Base-by-base conservation (phyloP, 1,284 basidiomycete species). In the Peniophora sp. region DNA sequence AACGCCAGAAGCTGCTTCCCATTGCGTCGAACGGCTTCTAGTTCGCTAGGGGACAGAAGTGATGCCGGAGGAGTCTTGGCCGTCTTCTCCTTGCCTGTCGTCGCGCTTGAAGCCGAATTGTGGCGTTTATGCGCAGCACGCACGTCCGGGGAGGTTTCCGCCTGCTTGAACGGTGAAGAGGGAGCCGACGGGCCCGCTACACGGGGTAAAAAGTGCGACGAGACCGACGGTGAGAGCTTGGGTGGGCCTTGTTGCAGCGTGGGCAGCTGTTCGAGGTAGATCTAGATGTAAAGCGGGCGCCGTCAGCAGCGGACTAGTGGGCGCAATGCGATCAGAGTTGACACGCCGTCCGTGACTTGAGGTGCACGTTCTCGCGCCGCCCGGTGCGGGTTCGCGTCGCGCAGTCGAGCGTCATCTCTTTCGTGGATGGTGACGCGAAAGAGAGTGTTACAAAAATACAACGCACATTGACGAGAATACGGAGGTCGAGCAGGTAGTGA, bases 401-500 rank as follows among this genome's bases (percentile, higher is more conserved):
- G 22, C 14, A 17, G 19, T 23, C 41, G 2, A 45, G 48, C n/a
- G 41, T 2, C 32, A 44, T 34, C 16, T 41, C 27, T 12, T 32
- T 12, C 27, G 27, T 22, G 47, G 16, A 20, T 17, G 38, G 19
- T n/a, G 38, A 20, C 38, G 38, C 38, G 38, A n/a, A 10, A 36
- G n/a, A 10, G 34, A 10, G 34, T 36, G n/a, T n/a, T 20, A 16
- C 19, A 41, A n/a, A 50, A 38, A 45, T 48, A 3, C 51, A 32
- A 65, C 78, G 58, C 63, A 90, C 89, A 57, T 77, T 78, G 45
- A 92, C 85, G 41, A 97, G 75, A 12, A 78, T 77, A 52, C 81
- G 78, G 56, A 97, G 66, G 64, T 93, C 90, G 49, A 76, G 67
- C 12, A 92, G 74, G 63, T 96, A 97, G 5, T 81, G 80, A 17